Evolutionary conservation across 1,139 yeast species (phyloP).

Genomic region (Blastobotrys persicus): DNA sequence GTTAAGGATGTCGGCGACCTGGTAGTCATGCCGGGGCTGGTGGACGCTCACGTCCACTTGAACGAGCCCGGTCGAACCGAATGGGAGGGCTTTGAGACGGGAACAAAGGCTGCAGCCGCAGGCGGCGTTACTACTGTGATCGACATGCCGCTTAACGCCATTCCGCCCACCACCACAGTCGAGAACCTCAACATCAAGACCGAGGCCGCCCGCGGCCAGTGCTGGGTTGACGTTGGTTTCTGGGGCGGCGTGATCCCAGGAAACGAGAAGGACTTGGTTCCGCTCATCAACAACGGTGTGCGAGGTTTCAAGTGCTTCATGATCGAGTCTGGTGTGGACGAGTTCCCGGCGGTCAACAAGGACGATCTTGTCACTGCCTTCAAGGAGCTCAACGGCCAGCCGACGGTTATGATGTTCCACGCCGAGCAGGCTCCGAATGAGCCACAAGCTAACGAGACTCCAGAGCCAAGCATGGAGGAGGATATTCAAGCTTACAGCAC

Average conservation of each 20-base stretch:
- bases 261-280: constrained; percentile 62
- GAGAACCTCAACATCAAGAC: constrained; percentile 71
- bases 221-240: constrained; percentile 92
- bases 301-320: constrained; percentile 90
- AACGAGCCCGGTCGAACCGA: constrained; percentile 94
- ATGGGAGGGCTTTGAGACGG: constrained; percentile 95
- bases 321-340: constrained; percentile 91
- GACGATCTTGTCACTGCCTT: constrained; percentile 64
- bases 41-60: constrained; percentile 89
- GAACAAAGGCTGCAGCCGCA: constrained; percentile 86
- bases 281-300: constrained; percentile 79
- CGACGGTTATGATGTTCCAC: constrained; percentile 83
- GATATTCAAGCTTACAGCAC: constrained; percentile 51
- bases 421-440: constrained; percentile 56
- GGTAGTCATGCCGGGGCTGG: constrained; percentile 81
- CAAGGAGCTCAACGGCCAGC: constrained; percentile 54
- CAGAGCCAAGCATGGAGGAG: constrained; percentile 10
- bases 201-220: constrained; percentile 72
- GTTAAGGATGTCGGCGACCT: constrained; percentile 59
- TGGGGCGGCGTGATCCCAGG: constrained; percentile 94
- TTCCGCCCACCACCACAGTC: constrained; percentile 89
- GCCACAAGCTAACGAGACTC: constrained; percentile 8
- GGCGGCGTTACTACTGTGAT: constrained; percentile 96
- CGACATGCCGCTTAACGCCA: constrained; percentile 95
- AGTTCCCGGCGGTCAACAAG: constrained; percentile 77